Conservation (phyloP, 2,329 filamentous ascomycete genomes). For the Dactylellina haptotyla region DNA sequence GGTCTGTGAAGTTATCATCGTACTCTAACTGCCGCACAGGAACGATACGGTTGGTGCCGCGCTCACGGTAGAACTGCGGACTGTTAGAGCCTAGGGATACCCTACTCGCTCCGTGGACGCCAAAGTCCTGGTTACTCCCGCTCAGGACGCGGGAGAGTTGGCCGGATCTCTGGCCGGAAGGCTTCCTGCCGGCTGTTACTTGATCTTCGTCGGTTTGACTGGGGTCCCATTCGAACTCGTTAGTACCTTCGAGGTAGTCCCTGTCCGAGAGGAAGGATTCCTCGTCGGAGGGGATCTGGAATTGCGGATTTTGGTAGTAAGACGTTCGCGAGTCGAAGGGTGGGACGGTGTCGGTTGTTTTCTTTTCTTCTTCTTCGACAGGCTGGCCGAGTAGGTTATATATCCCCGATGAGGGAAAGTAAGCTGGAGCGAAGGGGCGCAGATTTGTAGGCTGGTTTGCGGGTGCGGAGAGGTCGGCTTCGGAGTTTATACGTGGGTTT, state of each 20-base stretch:
- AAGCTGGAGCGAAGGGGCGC: not conserved
- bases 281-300: not conserved
- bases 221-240: conserved; percentile 11
- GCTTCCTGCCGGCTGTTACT: not conserved
- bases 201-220: conserved; percentile 3
- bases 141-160: not conserved
- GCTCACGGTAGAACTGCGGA: conserved; percentile 17
- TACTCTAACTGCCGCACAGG: conserved; percentile 11
- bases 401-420: not conserved
- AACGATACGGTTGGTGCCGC: not conserved
- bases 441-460: not conserved
- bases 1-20: not conserved
- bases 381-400: not conserved
- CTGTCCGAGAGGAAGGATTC: not conserved
- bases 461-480: not conserved
- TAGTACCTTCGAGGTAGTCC: conserved; percentile 1
- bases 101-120: conserved; percentile 2
- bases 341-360: not conserved
- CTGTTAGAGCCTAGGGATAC: not conserved
- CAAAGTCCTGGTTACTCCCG: not conserved
- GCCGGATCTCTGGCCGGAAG: not conserved
- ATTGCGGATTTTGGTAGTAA: not conserved
- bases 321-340: not conserved
- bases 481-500: not conserved
- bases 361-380: conserved; percentile 15